Base-by-base conservation (phyloP, 208 protist species). In the Naegleria fowleri region DNA sequence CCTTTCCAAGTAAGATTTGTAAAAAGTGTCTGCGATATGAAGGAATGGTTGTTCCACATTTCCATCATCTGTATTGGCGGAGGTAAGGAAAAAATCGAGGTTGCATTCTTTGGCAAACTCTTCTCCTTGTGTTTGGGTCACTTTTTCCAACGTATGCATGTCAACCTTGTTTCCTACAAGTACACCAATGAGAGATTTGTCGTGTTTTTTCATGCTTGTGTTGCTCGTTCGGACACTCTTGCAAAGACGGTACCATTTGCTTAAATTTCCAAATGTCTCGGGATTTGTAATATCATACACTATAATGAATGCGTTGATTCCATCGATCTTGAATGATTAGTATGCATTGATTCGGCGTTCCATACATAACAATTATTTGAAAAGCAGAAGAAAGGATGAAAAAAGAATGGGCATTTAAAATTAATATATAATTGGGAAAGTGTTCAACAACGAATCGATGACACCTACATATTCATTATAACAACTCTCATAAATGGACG, bases 281-380 rank as follows among this genome's bases (percentile, higher is more conserved):
- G 39, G 41, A 29, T 88, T 88, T 0, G 85, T 88, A 39, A 38
- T 29, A 58, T 88, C 85, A 58, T 88, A 88, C 6, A 88, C 85
- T 38, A 88, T 88, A 19, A 88, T 58, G 15, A 88, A 88, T 22
- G 85, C 85, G 58, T 88, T 88, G 9, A 51, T 38, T 29, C 33
- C 43, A 11, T 88, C 85, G 0, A 88, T 33, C 85, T 88, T 39
- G 25, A n/a, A 13, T 1, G 39, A 41, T 19, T 15, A 22, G 2
- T 22, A 85, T 43, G 15, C 79, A 85, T 29, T 38, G 33, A 58
- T 58, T 58, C 5, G 15, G 15, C 5, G 5, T 58, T 15, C 51
- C 5, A n/a, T n/a, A n/a, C n/a, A n/a, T n/a, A n/a, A n/a, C n/a
- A n/a, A n/a, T n/a, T n/a, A n/a, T n/a, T n/a, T n/a, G n/a, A n/a